These are phyloP conservation scores for Handroanthus guayacan DNA, from an alignment of 257 asterid species.

Conservation along the genomic window DNA sequence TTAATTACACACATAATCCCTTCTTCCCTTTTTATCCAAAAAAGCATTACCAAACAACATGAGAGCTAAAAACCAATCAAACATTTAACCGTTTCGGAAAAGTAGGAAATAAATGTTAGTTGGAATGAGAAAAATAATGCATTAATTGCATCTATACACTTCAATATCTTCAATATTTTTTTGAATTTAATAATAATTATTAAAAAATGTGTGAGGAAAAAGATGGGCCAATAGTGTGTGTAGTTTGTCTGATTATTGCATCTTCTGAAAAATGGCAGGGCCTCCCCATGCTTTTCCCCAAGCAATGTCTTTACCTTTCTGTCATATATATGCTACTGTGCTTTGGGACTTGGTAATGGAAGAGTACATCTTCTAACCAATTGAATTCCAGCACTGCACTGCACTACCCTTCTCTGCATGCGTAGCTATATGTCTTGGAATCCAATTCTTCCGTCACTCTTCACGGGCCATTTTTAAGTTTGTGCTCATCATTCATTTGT, in stretches of 20 bases:
- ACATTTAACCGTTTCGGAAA: slow-evolving; percentile 29
- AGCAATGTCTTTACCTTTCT: slow-evolving; percentile 49
- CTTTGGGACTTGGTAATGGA: slow-evolving; percentile 16
- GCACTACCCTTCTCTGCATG: background rate
- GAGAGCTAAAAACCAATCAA: slow-evolving; percentile 18
- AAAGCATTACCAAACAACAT: slow-evolving; percentile 27
- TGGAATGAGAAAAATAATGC: background rate
- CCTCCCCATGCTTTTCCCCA: slow-evolving; percentile 58
- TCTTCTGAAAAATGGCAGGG: slow-evolving; percentile 18
- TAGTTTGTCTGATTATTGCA: slow-evolving; percentile 19
- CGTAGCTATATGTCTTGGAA: background rate
- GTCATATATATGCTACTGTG: slow-evolving; percentile 26
- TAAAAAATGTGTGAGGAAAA: slow-evolving; percentile 15
- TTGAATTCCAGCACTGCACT: background rate
- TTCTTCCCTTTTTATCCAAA: background rate
- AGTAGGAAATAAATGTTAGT: background rate
- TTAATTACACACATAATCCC: slow-evolving; percentile 31
- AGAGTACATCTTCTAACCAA: slow-evolving; percentile 7
- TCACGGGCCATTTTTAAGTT: slow-evolving; percentile 12
- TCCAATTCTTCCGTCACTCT: background rate
- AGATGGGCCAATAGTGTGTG: slow-evolving; percentile 36
- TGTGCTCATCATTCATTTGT: no score
- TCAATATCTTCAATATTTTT: background rate
- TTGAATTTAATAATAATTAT: background rate
- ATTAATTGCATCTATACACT: background rate